A percentile compares a stretch with the other conserved stretches of the same genome.
Conservation (phyloP, 371 early-diverging fungal genomes). For the Mucor velutinosus region DNA sequence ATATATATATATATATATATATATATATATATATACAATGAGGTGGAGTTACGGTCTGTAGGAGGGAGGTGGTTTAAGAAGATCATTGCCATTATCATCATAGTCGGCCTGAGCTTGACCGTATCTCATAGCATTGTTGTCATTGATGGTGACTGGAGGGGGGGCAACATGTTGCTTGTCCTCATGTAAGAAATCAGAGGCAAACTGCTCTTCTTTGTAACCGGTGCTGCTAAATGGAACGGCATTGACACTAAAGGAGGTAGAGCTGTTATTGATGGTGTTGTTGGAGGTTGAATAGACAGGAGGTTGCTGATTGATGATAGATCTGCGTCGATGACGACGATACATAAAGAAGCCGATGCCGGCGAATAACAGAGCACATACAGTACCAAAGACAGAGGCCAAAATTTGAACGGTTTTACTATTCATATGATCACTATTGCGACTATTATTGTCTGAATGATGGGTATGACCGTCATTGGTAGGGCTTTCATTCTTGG, state of each 20-base stretch:
- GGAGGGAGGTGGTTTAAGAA: slow-evolving; percentile 9
- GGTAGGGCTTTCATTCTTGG: not conserved
- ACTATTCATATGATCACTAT: not conserved
- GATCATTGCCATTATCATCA: not conserved
- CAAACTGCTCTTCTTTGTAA: slow-evolving; percentile 9
- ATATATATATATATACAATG: not conserved
- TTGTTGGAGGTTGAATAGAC: not conserved
- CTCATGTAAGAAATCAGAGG: slow-evolving; percentile 6
- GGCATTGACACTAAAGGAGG: not conserved
- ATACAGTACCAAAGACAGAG: slow-evolving; percentile 9
- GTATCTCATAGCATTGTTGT: not conserved
- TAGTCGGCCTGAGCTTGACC: not conserved
- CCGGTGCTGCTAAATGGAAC: not conserved
- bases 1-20: not conserved
- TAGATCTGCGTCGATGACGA: not conserved
- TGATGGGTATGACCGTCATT: not conserved
- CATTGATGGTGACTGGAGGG: not conserved
- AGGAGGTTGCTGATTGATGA: not conserved
- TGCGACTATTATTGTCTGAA: not conserved
- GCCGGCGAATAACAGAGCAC: not conserved
- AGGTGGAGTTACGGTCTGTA: not conserved
- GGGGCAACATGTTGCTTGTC: not conserved
- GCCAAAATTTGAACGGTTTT: slow-evolving; percentile 1
- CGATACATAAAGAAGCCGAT: slow-evolving; percentile 1
- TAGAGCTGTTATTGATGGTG: not conserved